Percentiles rank a stretch among this genome's conserved stretches.
phyloP scores from a whole-genome alignment of 345 rosid species.

The Erysimum cheiranthoides region DNA sequence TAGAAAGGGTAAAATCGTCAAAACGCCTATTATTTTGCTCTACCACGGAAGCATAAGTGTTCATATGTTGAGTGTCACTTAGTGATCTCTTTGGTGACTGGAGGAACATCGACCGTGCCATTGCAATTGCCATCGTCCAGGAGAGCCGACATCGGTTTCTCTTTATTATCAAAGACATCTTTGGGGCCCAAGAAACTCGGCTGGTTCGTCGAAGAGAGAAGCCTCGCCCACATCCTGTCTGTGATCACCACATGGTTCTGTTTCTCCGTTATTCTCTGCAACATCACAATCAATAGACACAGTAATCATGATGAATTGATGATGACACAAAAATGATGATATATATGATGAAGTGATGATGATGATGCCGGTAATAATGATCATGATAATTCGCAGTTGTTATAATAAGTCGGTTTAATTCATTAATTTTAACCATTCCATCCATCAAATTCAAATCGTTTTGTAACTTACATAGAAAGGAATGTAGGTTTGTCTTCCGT shows the following conservation, averaged over 20 bases:
- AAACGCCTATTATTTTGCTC: neutral
- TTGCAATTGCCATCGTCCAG: constrained; percentile 42
- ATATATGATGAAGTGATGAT: neutral
- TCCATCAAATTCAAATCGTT: neutral
- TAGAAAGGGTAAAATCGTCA: neutral
- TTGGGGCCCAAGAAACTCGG: constrained; percentile 66
- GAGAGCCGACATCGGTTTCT: constrained; percentile 33
- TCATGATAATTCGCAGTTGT: neutral
- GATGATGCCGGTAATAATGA: neutral
- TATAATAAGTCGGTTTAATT: neutral
- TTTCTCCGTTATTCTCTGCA: constrained; percentile 66
- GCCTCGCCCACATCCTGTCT: constrained; percentile 87
- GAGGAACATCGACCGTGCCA: constrained; percentile 41
- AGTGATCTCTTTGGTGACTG: constrained; percentile 42
- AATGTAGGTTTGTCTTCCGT: constrained; percentile 83
- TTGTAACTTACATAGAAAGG: constrained; percentile 70
- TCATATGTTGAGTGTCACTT: constrained; percentile 23
- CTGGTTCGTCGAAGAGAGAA: constrained; percentile 75
- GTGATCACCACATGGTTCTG: constrained; percentile 73
- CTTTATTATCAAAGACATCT: constrained; percentile 39
- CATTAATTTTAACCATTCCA: neutral
- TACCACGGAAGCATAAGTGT: neutral
- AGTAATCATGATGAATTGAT: neutral
- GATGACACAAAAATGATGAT: neutral
- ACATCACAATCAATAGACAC: constrained; percentile 18